Evolutionary conservation across 805 yeast species (phyloP).

Genomic region (Yamadazyma tumulicola): DNA sequence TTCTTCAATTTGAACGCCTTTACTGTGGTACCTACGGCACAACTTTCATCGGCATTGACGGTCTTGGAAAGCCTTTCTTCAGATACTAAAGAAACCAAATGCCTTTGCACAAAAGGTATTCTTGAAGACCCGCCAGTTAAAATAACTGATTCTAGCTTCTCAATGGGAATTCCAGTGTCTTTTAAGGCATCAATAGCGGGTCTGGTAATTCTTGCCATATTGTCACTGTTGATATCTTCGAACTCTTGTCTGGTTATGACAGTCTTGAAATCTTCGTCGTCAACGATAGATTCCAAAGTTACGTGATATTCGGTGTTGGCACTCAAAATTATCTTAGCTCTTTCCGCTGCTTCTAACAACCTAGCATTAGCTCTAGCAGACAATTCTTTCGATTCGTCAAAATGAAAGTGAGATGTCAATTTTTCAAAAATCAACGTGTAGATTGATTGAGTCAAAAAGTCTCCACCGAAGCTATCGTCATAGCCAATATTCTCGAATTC

Average conservation of each 20-base stretch:
- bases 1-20: slow-evolving; percentile 70
- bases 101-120: slow-evolving; percentile 79
- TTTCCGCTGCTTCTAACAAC: slow-evolving; percentile 80
- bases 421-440: slow-evolving; percentile 57
- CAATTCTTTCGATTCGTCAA: slow-evolving; percentile 37
- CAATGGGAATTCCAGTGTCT: slow-evolving; percentile 24
- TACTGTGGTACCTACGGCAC: slow-evolving; percentile 84
- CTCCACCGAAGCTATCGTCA: slow-evolving; percentile 73
- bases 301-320: slow-evolving; percentile 81
- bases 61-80: slow-evolving; percentile 66
- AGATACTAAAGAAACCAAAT: slow-evolving; percentile 43
- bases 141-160: slow-evolving; percentile 60
- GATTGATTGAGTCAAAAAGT: slow-evolving; percentile 61
- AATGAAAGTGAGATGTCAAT: slow-evolving; percentile 44
- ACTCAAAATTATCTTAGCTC: slow-evolving; percentile 80
- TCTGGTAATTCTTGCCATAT: slow-evolving; percentile 41
- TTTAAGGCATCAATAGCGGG: slow-evolving; percentile 56
- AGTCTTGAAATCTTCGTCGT: slow-evolving; percentile 72
- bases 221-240: slow-evolving; percentile 52
- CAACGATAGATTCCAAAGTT: slow-evolving; percentile 68
- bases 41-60: slow-evolving; percentile 94
- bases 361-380: slow-evolving; percentile 62
- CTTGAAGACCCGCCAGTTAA: slow-evolving; percentile 90
- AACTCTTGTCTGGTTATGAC: slow-evolving; percentile 75
- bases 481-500: slow-evolving; percentile 71